Evolutionary conservation across 1,284 basidiomycete genomes (phyloP).

Genomic region (Cryptococcus neoformans): DNA sequence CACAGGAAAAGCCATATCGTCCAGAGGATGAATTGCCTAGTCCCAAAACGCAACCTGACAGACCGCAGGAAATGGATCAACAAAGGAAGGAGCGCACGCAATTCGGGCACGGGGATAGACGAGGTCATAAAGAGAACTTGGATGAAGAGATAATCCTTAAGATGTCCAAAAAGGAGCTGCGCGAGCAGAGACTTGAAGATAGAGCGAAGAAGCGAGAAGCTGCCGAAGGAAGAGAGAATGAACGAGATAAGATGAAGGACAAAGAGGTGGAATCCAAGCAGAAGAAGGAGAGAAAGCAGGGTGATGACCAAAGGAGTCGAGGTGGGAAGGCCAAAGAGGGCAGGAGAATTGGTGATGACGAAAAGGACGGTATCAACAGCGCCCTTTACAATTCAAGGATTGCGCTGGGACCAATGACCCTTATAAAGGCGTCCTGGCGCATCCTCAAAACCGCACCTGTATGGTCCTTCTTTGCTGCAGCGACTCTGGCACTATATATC

Average conservation of each 20-base stretch:
- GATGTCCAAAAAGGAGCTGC: neutral
- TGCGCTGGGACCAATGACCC: neutral
- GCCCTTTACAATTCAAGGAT: neutral
- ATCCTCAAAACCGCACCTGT: conserved; percentile 12
- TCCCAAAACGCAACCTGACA: too few species aligned
- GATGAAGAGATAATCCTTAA: neutral
- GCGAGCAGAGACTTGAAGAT: neutral
- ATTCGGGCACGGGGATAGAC: neutral
- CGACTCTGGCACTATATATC: conserved; percentile 6
- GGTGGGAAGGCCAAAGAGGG: neutral
- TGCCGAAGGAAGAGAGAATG: neutral
- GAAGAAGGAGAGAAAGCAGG: neutral
- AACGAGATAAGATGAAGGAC: neutral
- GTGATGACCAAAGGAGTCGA: neutral
- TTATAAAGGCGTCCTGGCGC: conserved; percentile 1
- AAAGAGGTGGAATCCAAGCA: neutral
- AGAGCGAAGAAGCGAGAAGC: neutral
- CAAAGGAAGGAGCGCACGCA: neutral
- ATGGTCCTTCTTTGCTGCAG: conserved; percentile 7
- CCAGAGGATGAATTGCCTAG: neutral
- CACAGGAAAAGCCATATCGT: neutral
- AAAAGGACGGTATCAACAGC: neutral
- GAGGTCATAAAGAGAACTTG: neutral
- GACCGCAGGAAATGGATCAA: too few species aligned
- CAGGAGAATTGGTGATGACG: neutral